These are phyloP conservation scores for Coniella lustricola DNA, from an alignment of 2,329 filamentous ascomycete species.

Conservation along the genomic window DNA sequence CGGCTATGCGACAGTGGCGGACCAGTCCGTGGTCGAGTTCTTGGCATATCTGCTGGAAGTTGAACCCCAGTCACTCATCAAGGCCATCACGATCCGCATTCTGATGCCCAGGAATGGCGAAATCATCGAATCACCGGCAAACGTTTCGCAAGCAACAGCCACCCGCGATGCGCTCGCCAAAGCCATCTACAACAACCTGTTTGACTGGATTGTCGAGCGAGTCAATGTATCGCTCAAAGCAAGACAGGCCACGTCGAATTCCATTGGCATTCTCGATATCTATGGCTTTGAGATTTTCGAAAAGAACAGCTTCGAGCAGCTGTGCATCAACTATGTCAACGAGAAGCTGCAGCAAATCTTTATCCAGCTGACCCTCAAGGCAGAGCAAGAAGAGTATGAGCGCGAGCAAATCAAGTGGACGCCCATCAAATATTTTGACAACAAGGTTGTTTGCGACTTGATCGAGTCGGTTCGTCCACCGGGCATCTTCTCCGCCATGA, in stretches of 20 bases:
- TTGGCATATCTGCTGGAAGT: constrained; percentile 91
- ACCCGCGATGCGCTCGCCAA: constrained; percentile 89
- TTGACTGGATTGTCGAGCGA: constrained; percentile 95
- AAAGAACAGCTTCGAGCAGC: constrained; percentile 96
- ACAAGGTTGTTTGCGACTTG: constrained; percentile 95
- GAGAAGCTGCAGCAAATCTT: constrained; percentile 99
- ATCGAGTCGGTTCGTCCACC: constrained; percentile 89
- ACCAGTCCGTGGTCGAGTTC: constrained; percentile 90
- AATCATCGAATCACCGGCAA: constrained; percentile 69
- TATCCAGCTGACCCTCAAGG: constrained; percentile 92
- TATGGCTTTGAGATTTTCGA: constrained; percentile 99
- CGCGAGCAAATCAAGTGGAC: constrained; percentile 97
- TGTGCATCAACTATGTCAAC: constrained; percentile 99
- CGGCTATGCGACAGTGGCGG: constrained; percentile 78
- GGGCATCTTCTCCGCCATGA: constrained; percentile 90
- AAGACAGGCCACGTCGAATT: constrained; percentile 66
- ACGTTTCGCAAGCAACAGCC: constrained; percentile 75
- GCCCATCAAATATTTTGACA: constrained; percentile 98
- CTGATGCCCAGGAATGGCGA: constrained; percentile 63
- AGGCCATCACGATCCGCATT: constrained; percentile 83
- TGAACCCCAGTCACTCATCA: constrained; percentile 69
- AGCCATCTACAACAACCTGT: constrained; percentile 95
- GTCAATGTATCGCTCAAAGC: constrained; percentile 85
- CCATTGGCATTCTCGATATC: constrained; percentile 95
- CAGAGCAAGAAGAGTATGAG: constrained; percentile 96